Conservation (phyloP, 331 rosid genomes). For the Rosa hybrid region DNA sequence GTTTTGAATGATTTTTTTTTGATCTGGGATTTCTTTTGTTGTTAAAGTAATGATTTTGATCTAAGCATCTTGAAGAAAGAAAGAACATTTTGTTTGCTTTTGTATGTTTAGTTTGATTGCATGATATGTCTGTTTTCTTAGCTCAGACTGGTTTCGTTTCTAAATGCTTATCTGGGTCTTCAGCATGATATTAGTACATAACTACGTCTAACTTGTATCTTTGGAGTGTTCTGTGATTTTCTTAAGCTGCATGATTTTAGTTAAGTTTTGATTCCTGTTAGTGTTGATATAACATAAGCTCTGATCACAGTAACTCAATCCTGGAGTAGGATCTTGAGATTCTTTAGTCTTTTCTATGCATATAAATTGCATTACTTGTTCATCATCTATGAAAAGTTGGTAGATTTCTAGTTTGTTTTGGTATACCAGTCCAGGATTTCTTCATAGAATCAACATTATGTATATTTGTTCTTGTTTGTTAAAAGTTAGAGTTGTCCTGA, state of each 20-base stretch:
- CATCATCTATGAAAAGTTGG: background rate
- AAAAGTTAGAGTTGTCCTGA: background rate
- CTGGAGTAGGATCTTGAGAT: background rate
- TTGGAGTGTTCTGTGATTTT: constrained; percentile 13
- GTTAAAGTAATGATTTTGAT: background rate
- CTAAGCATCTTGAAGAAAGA: background rate
- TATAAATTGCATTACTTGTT: constrained; percentile 2
- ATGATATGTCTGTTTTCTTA: background rate
- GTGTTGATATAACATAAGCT: background rate
- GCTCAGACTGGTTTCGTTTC: background rate
- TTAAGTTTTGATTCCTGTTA: background rate
- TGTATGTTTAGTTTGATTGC: constrained; percentile 9
- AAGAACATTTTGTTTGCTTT: background rate
- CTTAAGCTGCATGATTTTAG: background rate
- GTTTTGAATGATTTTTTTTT: constrained; percentile 9
- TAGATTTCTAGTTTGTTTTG: constrained; percentile 4
- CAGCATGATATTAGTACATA: background rate
- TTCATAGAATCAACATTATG: background rate
- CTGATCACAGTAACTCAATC: background rate
- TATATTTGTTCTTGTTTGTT: background rate
- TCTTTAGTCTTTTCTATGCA: background rate
- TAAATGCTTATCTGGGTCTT: constrained; percentile 6
- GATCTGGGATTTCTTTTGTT: constrained; percentile 19
- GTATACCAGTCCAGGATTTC: background rate
- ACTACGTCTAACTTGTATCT: background rate